Base-by-base conservation (phyloP, 257 asterid genomes). In the Misopates orontium region DNA sequence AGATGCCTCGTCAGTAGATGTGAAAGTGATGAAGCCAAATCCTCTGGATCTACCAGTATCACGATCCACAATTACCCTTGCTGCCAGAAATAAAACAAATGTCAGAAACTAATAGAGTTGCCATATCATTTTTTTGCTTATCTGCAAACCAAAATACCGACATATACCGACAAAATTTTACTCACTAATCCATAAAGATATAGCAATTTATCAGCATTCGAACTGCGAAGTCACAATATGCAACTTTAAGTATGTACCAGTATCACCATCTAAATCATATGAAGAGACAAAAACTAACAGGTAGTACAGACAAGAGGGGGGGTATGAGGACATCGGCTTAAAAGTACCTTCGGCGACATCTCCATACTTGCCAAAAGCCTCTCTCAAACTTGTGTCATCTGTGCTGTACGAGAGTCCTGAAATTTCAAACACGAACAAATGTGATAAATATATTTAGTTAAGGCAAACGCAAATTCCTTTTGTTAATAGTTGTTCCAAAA, bases 11-110 rank as follows among this genome's bases (percentile, higher is more conserved):
- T 87, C 98, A 47, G 60, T 24, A 28, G 77, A 66, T 5, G 74
- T 18, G 63, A 61, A 92, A 8, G 98, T 87, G 65, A 92, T 79
- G 59, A 92, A 92, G 56, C 91, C 97, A 80, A 92, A 92, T 58
- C 98, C 98, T 75, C 91, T 82, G 41, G 98, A 92, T 52, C 86
- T 85, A 57, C 93, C 91, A 69, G 85, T 77, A 12, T 85, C 95
- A 58, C 97, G 96, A 36, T 92, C 98, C 3, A 72, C 28, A 55
- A 92, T 87, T 53, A 89, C 81, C 75, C 79, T 83, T 16, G 79
- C 97, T 92, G 91, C 81, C 75, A 72, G 10, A 59, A 11, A 20
- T 64, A 70, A 24, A 22, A 49, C 51, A 7, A 19, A 52, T 41
- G 40, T 19, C 41, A 11, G 8, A 69, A 15, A 21, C 20, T 31